phyloP scores from a whole-genome alignment of 345 rosid species.

The Hypericum perforatum region DNA sequence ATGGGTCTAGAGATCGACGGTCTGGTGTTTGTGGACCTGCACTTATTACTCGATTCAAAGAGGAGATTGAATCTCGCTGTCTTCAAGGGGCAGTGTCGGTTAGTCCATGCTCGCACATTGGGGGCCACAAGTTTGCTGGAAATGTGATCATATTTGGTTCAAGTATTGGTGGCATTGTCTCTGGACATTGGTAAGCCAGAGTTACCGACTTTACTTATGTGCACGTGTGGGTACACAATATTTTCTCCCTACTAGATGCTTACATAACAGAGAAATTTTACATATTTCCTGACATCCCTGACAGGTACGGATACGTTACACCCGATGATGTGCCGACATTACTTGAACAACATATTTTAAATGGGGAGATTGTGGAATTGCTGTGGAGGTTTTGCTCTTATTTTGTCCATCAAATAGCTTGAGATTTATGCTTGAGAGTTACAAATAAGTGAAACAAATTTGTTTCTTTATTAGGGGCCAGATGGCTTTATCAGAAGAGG shows the following conservation, averaged over 20 bases:
- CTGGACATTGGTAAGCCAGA: conserved; percentile 72
- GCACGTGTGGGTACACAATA: too few species aligned
- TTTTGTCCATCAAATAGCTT: neutral
- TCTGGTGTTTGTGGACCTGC: conserved; percentile 96
- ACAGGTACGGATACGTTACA: conserved; percentile 83
- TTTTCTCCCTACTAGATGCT: too few species aligned
- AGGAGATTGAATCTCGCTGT: conserved; percentile 60
- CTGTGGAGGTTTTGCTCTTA: conserved; percentile 60
- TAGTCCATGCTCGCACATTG: conserved; percentile 95
- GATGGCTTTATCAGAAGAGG: conserved; percentile 75
- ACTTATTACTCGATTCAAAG: conserved; percentile 69
- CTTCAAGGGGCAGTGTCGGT: conserved; percentile 83
- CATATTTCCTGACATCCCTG: neutral
- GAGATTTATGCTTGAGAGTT: too few species aligned
- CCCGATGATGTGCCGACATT: conserved; percentile 61
- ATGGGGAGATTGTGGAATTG: conserved; percentile 66
- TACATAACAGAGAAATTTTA: too few species aligned
- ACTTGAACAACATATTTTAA: conserved; percentile 62
- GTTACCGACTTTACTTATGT: neutral
- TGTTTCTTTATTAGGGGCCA: conserved; percentile 51
- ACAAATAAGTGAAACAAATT: neutral
- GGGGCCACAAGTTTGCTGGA: conserved; percentile 94
- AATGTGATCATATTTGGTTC: conserved; percentile 80
- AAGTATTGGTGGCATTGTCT: conserved; percentile 40
- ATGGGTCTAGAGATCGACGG: conserved; percentile 78